Evolutionary conservation across 1,284 basidiomycete genomes (phyloP).

Genomic region (Cryptococcus depauperatus): DNA sequence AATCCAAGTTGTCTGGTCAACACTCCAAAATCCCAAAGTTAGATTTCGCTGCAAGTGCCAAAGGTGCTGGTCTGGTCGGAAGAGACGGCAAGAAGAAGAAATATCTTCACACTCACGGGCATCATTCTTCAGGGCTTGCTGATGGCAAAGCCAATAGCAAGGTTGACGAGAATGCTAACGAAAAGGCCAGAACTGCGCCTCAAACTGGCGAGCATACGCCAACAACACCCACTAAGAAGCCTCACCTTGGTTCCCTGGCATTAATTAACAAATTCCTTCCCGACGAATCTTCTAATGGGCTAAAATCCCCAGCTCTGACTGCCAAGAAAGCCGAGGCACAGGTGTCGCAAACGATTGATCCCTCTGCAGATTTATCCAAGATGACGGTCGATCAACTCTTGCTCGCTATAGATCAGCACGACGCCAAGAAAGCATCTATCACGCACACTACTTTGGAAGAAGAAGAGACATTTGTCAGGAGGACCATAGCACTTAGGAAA

Average conservation of each 20-base stretch:
- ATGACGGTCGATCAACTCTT: slow-evolving; percentile 47
- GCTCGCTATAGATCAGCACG: slow-evolving; percentile 45
- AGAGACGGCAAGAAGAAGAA: slow-evolving; percentile 29
- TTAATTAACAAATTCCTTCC: slow-evolving; percentile 10
- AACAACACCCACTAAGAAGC: slow-evolving; percentile 1
- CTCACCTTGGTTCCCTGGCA: slow-evolving; percentile 5
- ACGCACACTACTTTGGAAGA: slow-evolving; percentile 42
- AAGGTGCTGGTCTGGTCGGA: slow-evolving; percentile 27
- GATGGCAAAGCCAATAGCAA: not conserved
- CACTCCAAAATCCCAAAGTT: slow-evolving; percentile 37
- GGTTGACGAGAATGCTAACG: not conserved
- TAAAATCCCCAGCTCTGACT: slow-evolving; percentile 38
- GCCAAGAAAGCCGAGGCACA: slow-evolving; percentile 26
- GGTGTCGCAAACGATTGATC: slow-evolving; percentile 11
- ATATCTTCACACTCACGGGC: slow-evolving; percentile 4
- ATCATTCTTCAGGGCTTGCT: too few species aligned
- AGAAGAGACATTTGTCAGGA: slow-evolving; percentile 48
- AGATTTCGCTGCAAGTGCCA: slow-evolving; percentile 38
- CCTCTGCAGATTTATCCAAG: slow-evolving; percentile 33
- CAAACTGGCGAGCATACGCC: slow-evolving; percentile 1
- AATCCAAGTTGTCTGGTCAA: slow-evolving; percentile 39
- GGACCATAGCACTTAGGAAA: slow-evolving; percentile 45
- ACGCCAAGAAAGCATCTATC: slow-evolving; percentile 40
- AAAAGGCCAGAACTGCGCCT: not conserved
- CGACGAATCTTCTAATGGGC: slow-evolving; percentile 1